These are phyloP conservation scores for Globisporangium recalcitrans DNA, from an alignment of 352 stramenopile genomes.

Conservation along the genomic window DNA sequence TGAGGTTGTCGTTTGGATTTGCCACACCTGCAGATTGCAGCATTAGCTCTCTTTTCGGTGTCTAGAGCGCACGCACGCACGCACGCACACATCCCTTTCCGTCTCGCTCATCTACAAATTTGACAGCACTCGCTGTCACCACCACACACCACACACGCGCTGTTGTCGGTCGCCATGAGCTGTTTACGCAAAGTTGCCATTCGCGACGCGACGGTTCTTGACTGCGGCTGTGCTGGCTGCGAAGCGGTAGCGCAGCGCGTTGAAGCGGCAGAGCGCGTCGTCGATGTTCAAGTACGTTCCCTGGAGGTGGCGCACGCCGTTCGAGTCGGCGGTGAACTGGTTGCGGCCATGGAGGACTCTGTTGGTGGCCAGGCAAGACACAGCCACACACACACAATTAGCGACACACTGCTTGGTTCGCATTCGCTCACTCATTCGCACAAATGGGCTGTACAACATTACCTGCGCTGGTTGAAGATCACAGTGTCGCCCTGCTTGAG, in stretches of 20 bases:
- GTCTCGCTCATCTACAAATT: background rate
- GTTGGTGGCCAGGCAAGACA: background rate
- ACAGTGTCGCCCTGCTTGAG: conserved; percentile 76
- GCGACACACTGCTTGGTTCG: background rate
- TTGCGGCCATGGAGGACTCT: conserved; percentile 77
- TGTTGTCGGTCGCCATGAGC: background rate
- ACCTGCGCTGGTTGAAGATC: conserved; percentile 83
- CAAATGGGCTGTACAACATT: background rate
- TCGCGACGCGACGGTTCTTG: conserved; percentile 66
- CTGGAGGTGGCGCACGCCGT: conserved; percentile 74
- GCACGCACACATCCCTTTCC: too few species aligned
- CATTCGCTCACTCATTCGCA: background rate
- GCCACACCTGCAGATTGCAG: background rate
- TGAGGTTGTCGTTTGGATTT: background rate
- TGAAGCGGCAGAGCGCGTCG: conserved; percentile 81
- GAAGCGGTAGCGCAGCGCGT: conserved; percentile 60
- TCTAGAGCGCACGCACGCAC: background rate
- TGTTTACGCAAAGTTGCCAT: conserved; percentile 64
- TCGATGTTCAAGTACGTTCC: conserved; percentile 88
- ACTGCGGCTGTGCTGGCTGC: conserved; percentile 27
- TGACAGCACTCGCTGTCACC: background rate
- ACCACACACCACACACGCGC: background rate
- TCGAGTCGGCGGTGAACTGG: conserved; percentile 61
- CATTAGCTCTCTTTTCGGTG: background rate
- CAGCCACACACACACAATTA: background rate